Conservation (phyloP, 768 basidiomycete genomes). For the Amanita muscaria region DNA sequence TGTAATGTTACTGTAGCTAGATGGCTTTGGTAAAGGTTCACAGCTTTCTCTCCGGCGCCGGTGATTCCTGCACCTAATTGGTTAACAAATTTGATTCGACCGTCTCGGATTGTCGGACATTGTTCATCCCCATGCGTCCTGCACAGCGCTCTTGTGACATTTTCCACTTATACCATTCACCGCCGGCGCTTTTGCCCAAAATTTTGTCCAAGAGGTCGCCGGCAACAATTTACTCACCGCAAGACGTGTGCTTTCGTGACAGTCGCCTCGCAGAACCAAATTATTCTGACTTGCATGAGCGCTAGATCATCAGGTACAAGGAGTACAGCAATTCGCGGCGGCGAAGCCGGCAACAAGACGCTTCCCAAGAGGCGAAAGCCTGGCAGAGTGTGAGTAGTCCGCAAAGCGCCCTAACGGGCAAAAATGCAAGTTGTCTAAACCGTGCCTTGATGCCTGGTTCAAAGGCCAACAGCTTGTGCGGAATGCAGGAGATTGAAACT, state of each 20-base stretch:
- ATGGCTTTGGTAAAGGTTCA: no score
- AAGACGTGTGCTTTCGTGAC: no score
- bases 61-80: no score
- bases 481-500: constrained; percentile 55
- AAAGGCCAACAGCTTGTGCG: constrained; percentile 41
- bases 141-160: background rate
- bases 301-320: background rate
- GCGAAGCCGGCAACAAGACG: background rate
- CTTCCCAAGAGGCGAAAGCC: constrained; percentile 29
- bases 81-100: no score
- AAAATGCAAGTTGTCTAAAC: background rate
- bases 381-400: constrained; percentile 33
- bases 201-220: background rate
- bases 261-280: no score
- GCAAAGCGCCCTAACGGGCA: background rate
- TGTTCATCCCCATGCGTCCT: constrained; percentile 1
- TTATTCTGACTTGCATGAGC: no score
- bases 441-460: constrained; percentile 1
- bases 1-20: no score
- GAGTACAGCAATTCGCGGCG: background rate
- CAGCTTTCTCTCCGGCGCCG: no score
- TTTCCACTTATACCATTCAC: background rate
- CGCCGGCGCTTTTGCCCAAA: background rate
- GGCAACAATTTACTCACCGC: no score
- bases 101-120: no score